These are phyloP conservation scores for Pseudogymnoascus sp. DNA, from an alignment of 2,329 filamentous ascomycete species.

Conservation along the genomic window DNA sequence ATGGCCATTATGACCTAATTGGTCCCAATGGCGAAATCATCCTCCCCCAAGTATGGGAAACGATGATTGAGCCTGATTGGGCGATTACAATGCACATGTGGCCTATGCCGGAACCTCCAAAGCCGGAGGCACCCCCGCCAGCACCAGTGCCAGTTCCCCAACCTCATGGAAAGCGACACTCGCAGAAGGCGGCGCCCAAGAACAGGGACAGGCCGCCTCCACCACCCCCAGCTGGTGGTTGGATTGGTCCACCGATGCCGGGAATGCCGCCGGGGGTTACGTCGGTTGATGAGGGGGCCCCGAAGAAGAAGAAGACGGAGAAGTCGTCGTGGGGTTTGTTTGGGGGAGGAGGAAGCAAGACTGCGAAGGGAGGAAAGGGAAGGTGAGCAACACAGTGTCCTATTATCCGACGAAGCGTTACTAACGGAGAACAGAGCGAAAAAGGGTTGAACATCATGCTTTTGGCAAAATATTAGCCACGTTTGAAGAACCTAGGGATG, in stretches of 20 bases:
- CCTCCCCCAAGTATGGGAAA: conserved; percentile 73
- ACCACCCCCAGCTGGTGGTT: not conserved
- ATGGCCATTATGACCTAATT: conserved; percentile 72
- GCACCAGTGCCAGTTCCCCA: not conserved
- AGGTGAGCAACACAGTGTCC: not conserved
- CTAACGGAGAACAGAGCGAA: not conserved
- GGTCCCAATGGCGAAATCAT: conserved; percentile 77
- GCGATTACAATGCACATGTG: conserved; percentile 60
- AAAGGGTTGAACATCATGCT: not conserved
- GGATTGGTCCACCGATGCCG: not conserved
- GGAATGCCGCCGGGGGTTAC: not conserved
- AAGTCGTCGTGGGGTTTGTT: not conserved
- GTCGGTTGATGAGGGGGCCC: not conserved
- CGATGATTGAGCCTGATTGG: conserved; percentile 71
- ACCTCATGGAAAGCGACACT: not conserved
- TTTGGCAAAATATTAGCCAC: conserved; percentile 1
- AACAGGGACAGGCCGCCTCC: conserved; percentile 13
- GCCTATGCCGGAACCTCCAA: conserved; percentile 44
- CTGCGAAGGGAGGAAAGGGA: not conserved
- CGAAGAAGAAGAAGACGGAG: conserved; percentile 1
- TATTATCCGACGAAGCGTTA: not conserved
- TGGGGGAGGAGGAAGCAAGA: not conserved
- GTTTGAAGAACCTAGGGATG: not conserved
- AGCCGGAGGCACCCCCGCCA: conserved; percentile 31
- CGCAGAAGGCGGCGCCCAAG: conserved; percentile 17